phyloP scores from a whole-genome alignment of 352 stramenopile species.

The Pilasporangium apinafurcum region DNA sequence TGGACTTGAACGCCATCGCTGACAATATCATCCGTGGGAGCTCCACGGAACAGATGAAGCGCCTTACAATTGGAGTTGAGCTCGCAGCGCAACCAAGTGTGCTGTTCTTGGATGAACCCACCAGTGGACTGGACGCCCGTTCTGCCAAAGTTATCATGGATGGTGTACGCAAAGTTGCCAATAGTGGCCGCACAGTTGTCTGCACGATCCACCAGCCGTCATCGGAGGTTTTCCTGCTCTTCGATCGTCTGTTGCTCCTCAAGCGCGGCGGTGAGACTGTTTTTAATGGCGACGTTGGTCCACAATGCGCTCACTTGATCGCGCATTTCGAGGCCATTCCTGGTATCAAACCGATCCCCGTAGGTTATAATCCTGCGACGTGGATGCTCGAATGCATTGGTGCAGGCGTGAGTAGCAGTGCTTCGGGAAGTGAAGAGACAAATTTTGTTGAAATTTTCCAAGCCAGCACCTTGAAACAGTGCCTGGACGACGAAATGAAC shows the following conservation, averaged over 20 bases:
- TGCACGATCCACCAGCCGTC: constrained; percentile 88
- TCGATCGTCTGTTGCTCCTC: constrained; percentile 66
- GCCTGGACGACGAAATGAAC: constrained; percentile 4
- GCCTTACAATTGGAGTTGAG: constrained; percentile 61
- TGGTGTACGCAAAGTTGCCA: constrained; percentile 55
- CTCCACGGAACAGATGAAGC: constrained; percentile 17
- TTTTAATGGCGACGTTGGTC: constrained; percentile 14
- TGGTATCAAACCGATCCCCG: constrained; percentile 6
- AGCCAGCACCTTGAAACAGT: constrained; percentile 1
- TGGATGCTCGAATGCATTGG: too few species aligned
- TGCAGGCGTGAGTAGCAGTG: constrained; percentile 13
- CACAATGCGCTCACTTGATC: constrained; percentile 9
- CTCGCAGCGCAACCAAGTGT: constrained; percentile 59
- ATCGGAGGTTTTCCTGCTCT: too few species aligned
- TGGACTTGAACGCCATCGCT: constrained; percentile 10
- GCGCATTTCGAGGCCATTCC: constrained; percentile 19
- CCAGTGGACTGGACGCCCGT: constrained; percentile 66
- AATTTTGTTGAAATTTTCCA: constrained; percentile 7
- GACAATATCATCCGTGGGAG: constrained; percentile 13
- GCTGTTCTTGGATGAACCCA: constrained; percentile 77
- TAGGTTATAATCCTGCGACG: constrained; percentile 8
- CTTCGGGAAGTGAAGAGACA: neutral
- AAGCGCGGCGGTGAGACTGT: constrained; percentile 16
- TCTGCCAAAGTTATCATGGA: too few species aligned
- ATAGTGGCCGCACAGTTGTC: constrained; percentile 36